Evolutionary conservation across 768 basidiomycete species (phyloP).

Genomic region (Pleurotus cornucopiae): DNA sequence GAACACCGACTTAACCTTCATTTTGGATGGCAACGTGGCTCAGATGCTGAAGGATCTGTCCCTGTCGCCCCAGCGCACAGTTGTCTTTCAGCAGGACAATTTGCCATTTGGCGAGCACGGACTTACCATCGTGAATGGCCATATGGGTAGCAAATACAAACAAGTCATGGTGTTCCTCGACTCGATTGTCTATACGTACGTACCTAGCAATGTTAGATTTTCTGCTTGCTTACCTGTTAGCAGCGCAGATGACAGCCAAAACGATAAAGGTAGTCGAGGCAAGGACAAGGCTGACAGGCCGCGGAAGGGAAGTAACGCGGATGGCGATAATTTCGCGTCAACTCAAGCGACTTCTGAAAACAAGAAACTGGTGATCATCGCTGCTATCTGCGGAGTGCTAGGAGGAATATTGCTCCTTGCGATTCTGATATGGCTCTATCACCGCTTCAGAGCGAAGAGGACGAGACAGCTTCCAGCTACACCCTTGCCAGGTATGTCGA

Average conservation of each 20-base stretch:
- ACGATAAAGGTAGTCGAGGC: no score
- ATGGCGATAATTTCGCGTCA: no score
- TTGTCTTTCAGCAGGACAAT: background rate
- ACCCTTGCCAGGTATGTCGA: background rate
- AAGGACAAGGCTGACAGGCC: no score
- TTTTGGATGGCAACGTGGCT: background rate
- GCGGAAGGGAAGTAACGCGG: no score
- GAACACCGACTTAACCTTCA: background rate
- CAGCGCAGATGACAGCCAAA: background rate
- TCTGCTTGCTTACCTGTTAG: background rate
- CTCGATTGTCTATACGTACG: constrained; percentile 4
- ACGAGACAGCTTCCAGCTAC: background rate
- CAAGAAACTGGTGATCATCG: background rate
- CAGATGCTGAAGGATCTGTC: no score
- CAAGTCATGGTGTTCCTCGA: constrained; percentile 1
- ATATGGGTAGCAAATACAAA: background rate
- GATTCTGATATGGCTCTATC: background rate
- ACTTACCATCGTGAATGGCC: background rate
- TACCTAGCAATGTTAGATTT: background rate
- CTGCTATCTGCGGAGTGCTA: background rate
- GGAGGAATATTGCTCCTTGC: background rate
- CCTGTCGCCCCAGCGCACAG: background rate
- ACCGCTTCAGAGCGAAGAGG: background rate
- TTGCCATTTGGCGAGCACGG: no score
- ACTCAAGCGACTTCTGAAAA: background rate